Base-by-base conservation (phyloP, 345 rosid species). In the Eucalyptus polyanthemos region DNA sequence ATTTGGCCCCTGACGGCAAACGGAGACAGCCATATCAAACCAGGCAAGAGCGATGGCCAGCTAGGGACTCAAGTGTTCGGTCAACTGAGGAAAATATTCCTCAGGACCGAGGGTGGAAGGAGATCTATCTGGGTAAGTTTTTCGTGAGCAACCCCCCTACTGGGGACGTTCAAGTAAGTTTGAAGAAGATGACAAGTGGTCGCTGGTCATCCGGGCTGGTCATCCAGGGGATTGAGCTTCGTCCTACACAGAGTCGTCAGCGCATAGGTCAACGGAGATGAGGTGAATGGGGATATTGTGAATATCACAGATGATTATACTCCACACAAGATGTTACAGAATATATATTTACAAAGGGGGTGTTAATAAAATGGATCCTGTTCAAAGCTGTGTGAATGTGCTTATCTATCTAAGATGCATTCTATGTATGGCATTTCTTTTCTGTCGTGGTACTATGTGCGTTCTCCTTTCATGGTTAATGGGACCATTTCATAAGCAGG, bases 201-300 rank as follows among this genome's bases (percentile, higher is more conserved):
- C 51, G 89, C 54, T 93, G 95, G 96, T 94, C 93, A 91, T 90
- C 94, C 25, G 97, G 99, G 16, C 89, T 96, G 47, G 40, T 94
- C 47, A 83, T 94, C 89, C 93, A 92, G 56, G 99, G 99, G 7
- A 91, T 95, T 9, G 98, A 96, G 88, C 81, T 95, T 22, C 94
- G 96, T 90, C 97, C 98, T 24, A 93, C 88, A 62, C 76, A 16
- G 22, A 50, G 88, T 34, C 12, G 80, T 16, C 42, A 1, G 42
- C 12, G 13, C 44, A 34, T 3, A n/a, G 76, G 37, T 65, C 37
- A 2, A 10, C 22, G 4, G 80, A 34, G 44, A 69, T 69, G 42
- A 69, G 80, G 24, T 9, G 24, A 69, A 34, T 9, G 80, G 80
- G 80, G 24, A 69, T 69, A 34, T 16, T 31, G 42, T 34, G 7